Evolutionary conservation across 768 basidiomycete genomes (phyloP).

Genomic region (Xerocomellus dryophilus): DNA sequence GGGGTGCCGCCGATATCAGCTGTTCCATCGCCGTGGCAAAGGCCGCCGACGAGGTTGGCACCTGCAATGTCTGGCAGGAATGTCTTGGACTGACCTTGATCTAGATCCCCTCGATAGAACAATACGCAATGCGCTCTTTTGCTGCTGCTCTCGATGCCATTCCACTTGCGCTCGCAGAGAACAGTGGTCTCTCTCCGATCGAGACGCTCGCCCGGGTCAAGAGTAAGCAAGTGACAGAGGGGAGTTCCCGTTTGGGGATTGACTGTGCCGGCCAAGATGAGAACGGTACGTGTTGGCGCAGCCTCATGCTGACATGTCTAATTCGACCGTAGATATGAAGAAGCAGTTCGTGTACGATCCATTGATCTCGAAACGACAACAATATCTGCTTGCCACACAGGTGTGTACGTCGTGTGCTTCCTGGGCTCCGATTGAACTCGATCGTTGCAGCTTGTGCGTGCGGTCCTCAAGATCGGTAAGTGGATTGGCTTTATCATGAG

Average conservation of each 20-base stretch:
- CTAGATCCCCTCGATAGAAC: slow-evolving; percentile 94
- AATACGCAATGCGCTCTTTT: slow-evolving; percentile 99
- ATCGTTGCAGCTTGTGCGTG: slow-evolving; percentile 63
- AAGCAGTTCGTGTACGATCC: slow-evolving; percentile 96
- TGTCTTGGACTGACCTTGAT: neutral
- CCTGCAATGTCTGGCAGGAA: neutral
- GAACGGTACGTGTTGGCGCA: slow-evolving; percentile 58
- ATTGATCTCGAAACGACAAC: slow-evolving; percentile 94
- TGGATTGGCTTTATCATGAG: slow-evolving; percentile 4
- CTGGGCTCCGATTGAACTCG: slow-evolving; percentile 1
- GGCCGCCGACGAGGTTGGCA: slow-evolving; percentile 84
- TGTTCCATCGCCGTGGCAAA: slow-evolving; percentile 90
- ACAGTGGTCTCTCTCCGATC: slow-evolving; percentile 94
- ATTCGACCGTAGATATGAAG: slow-evolving; percentile 77
- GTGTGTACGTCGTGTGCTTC: slow-evolving; percentile 36
- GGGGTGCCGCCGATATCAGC: slow-evolving; percentile 96
- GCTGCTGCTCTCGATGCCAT: slow-evolving; percentile 92
- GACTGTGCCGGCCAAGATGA: slow-evolving; percentile 86
- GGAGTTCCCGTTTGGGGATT: slow-evolving; percentile 83
- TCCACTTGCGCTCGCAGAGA: slow-evolving; percentile 95
- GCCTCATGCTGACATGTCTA: neutral
- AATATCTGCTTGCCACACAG: slow-evolving; percentile 96
- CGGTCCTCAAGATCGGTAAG: slow-evolving; percentile 84
- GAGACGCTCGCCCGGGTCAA: slow-evolving; percentile 96
- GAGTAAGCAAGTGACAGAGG: slow-evolving; percentile 85